Percentiles rank a stretch among this genome's conserved stretches.
These are phyloP conservation scores for Melocanna baccifera DNA, from an alignment of 176 grass and related monocot genomes.

Conservation along the genomic window DNA sequence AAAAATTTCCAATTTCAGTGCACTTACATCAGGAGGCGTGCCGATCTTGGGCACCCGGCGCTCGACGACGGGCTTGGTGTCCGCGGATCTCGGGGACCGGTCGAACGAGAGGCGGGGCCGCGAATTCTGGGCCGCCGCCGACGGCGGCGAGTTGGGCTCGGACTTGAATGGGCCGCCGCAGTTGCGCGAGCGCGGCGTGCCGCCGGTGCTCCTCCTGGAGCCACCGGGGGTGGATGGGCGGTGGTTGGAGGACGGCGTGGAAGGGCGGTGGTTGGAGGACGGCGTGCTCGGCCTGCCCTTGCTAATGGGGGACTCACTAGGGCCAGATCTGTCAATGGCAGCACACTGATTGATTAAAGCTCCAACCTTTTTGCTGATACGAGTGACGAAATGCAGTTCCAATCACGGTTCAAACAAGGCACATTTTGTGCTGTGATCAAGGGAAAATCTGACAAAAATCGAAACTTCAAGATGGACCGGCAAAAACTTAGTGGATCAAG, in stretches of 20 bases:
- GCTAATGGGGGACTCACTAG: constrained; percentile 67
- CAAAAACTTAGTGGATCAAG: background rate
- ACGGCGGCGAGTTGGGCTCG: constrained; percentile 65
- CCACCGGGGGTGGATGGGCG: constrained; percentile 44
- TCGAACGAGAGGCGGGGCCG: constrained; percentile 86
- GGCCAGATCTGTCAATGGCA: constrained; percentile 72
- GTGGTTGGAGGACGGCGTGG: constrained; percentile 41
- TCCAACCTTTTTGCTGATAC: background rate
- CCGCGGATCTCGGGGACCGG: constrained; percentile 72
- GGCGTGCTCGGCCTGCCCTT: constrained; percentile 63
- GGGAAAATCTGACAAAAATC: background rate
- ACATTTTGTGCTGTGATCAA: background rate
- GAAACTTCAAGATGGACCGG: background rate
- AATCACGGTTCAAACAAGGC: background rate
- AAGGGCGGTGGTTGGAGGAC: constrained; percentile 48
- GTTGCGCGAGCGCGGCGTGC: constrained; percentile 56
- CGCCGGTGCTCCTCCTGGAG: constrained; percentile 36
- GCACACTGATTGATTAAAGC: background rate
- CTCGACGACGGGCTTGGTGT: constrained; percentile 67
- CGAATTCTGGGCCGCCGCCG: constrained; percentile 23
- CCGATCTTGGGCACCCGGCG: constrained; percentile 73
- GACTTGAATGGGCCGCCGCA: constrained; percentile 52
- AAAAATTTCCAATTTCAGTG: background rate
- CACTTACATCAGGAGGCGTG: constrained; percentile 73
- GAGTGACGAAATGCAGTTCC: background rate